Evolutionary conservation across 768 basidiomycete genomes (phyloP).

Genomic region (Fistulinella prunicolor): DNA sequence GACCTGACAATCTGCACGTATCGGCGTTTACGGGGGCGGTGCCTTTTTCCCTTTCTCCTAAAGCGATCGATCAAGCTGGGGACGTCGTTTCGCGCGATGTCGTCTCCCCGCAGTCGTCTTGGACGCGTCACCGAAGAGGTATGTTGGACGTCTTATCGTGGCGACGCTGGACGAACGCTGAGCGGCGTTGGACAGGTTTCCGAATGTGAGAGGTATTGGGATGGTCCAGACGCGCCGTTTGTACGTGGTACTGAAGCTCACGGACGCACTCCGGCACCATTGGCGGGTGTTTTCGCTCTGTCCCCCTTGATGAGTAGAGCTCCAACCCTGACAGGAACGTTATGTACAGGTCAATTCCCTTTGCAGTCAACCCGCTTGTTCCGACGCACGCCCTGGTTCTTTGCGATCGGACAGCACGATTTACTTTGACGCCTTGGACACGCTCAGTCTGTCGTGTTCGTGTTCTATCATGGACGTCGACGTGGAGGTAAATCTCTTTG

Average conservation of each 20-base stretch:
- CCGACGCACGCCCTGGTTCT: not conserved
- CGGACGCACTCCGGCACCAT: not conserved
- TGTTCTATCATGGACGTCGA: constrained; percentile 5
- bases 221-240: not conserved
- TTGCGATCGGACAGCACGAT: constrained; percentile 16
- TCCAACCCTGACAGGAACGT: constrained; percentile 11
- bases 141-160: not conserved
- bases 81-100: constrained; percentile 9
- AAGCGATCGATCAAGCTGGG: constrained; percentile 4
- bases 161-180: constrained; percentile 5
- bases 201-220: not conserved
- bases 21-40: no score
- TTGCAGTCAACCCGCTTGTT: no score
- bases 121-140: constrained; percentile 22
- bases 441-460: constrained; percentile 5
- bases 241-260: not conserved
- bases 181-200: constrained; percentile 7
- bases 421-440: constrained; percentile 26
- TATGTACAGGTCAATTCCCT: constrained; percentile 5
- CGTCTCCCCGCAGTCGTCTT: constrained; percentile 13
- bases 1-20: no score
- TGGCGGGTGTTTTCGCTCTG: not conserved
- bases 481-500: constrained; percentile 8
- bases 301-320: not conserved
- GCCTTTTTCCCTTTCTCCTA: no score